Base-by-base conservation (phyloP, 2,329 filamentous ascomycete species). In the Penicillium sclerotiorum region DNA sequence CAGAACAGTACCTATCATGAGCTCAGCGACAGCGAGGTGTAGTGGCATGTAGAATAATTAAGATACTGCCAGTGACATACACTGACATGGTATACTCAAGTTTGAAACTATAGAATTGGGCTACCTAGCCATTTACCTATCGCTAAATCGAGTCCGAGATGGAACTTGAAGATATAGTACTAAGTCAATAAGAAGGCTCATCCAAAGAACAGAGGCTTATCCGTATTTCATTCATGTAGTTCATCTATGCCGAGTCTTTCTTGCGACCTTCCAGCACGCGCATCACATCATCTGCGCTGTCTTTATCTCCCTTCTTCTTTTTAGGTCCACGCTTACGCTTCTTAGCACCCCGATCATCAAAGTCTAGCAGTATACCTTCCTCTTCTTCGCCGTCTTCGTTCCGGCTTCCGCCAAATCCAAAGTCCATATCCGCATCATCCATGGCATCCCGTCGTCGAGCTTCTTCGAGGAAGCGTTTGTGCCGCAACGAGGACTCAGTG, bases 391-490 rank as follows among this genome's bases (percentile, higher is more conserved):
- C 91, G 63, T 96, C 94, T 46, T 89, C 91, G 63, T 90, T 87
- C 22, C 93, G 82, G 64, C 88, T 94, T 17, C 86, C 89, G 27
- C 94, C 94, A 65, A 99, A 97, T 52, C 92, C 93, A 78, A 97
- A 83, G 65, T 99, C 94, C 73, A 99, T 81, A 72, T 99, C 93
- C 49, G 93, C 86, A 40, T 91, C 84, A 67, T 97, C 93, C 40
- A 92, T 83, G 59, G 89, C 87, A 47, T 85, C 73, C n/a, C 74
- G 75, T 8, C 70, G 69, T 37, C 64, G 67, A 8, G 77, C 83
- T 52, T 80, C 80, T 60, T 86, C 78, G 5, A 96, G 77, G 76
- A 96, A 88, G 57, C 83, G 87, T 68, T 84, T 87, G 44, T 86
- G 83, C 7, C 87, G 85, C 42, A 85, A 85, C 55, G 87, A 82